Evolutionary conservation across 768 basidiomycete genomes (phyloP).

Genomic region (Lactifluus pinguis): DNA sequence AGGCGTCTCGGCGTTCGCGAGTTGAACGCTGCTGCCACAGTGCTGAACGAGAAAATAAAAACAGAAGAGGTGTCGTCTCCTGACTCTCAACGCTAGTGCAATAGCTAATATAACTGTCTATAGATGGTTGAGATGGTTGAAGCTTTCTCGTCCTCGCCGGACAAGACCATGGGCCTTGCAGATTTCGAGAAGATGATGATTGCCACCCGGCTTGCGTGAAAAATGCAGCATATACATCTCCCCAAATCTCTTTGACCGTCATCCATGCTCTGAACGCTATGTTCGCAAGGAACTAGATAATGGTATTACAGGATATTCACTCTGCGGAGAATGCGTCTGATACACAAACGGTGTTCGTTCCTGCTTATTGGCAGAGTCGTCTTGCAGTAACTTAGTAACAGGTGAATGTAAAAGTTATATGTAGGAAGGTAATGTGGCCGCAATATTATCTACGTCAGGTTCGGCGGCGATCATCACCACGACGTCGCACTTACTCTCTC

Average conservation of each 20-base stretch:
- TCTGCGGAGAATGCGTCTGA: not conserved
- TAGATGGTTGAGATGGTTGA: constrained; percentile 76
- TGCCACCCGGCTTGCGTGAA: constrained; percentile 42
- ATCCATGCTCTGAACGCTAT: not conserved
- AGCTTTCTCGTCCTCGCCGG: constrained; percentile 60
- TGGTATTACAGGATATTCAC: not conserved
- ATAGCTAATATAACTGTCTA: not conserved
- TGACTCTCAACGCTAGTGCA: not conserved
- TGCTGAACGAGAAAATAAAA: constrained; percentile 64
- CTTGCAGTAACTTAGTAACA: not conserved
- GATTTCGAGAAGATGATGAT: constrained; percentile 78
- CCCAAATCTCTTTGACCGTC: not conserved
- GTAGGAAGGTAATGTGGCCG: not conserved
- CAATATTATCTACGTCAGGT: no score
- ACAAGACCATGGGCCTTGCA: constrained; percentile 54
- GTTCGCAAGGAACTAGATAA: not conserved
- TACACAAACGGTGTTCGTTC: no score
- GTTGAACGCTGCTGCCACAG: constrained; percentile 46
- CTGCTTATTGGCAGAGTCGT: not conserved
- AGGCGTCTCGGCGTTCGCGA: constrained; percentile 61
- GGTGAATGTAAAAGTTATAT: not conserved
- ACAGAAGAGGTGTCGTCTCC: constrained; percentile 50
- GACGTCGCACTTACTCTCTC: no score
- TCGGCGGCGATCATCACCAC: no score
- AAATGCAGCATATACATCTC: not conserved